Evolutionary conservation across 371 early-diverging fungal genomes (phyloP).

Genomic region (Fennellomyces sp.): DNA sequence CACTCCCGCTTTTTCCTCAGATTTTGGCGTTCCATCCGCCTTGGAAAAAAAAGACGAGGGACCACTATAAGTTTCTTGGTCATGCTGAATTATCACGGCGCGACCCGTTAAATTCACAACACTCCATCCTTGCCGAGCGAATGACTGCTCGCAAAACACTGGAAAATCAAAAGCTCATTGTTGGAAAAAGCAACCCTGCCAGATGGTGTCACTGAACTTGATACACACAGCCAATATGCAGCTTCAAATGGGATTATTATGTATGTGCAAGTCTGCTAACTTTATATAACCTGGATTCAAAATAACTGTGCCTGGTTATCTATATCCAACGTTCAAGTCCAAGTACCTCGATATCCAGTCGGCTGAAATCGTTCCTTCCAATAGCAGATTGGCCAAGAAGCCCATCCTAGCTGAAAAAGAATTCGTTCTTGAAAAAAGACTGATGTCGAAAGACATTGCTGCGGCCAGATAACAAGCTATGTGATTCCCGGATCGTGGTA

Average conservation of each 20-base stretch:
- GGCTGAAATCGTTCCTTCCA: conserved; percentile 18
- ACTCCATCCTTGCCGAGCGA: conserved; percentile 21
- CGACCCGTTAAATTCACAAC: conserved; percentile 22
- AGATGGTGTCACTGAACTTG: conserved; percentile 32
- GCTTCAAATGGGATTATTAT: no score
- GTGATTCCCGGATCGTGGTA: conserved; percentile 21
- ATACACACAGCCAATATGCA: no score
- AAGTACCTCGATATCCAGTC: conserved; percentile 24
- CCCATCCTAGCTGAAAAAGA: conserved; percentile 13
- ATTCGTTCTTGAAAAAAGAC: conserved; percentile 24
- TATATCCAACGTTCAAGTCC: conserved; percentile 30
- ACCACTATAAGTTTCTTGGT: conserved; percentile 33
- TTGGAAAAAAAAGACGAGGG: no score
- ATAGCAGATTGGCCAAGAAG: conserved; percentile 26
- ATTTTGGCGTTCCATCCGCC: no score
- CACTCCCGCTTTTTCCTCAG: no score
- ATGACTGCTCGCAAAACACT: conserved; percentile 29
- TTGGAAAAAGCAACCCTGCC: conserved; percentile 33
- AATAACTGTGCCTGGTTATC: conserved; percentile 32
- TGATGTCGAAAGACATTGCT: conserved; percentile 33
- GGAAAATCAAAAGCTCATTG: conserved; percentile 27
- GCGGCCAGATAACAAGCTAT: conserved; percentile 23
- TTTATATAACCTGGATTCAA: conserved; percentile 25
- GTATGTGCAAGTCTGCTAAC: no score
- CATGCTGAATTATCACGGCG: conserved; percentile 29